Evolutionary conservation across 2,329 filamentous ascomycete species (phyloP), one percentile per base, ranked within the genome.

Genomic region (Leptographium galeiforme): DNA sequence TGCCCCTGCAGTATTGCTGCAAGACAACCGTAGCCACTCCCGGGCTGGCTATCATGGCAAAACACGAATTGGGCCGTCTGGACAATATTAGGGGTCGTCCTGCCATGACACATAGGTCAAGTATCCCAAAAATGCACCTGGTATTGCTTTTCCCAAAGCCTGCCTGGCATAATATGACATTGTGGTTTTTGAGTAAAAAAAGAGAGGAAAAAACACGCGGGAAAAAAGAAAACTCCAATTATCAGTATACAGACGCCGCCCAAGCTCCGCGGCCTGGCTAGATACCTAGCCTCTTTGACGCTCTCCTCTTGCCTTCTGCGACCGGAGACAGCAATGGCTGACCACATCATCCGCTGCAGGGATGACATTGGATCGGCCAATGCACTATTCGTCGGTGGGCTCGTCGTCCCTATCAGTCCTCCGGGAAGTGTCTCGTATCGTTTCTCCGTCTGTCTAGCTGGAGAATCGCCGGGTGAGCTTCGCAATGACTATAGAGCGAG

Each of bases 381-480:
- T 47, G 25, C 44, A 16, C 30, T 6, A 33, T 33, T 47, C 44
- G 2, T 47, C 25, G 41, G 8, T 6, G 41, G 13, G 18, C 12
- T 18, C 19, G 41, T 25, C 25, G 19, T 25, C 11, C 11, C 13
- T 13, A 19, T 14, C 47, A 12, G n/a, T 47, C 41, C 30, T 41
- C 18, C 32, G 14, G 38, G 18, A n/a, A 33, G 36, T 38, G 18
- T 14, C 14, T 33, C 40, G 16, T 14, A 10, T 30, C 19, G 12
- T 6, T 38, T 10, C 30, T 14, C 30, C 18, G 8, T 14, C 36
- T 36, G 18, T 66, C 16, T 60, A 61, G 60, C 59, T 61, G 16
- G 60, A 61, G 58, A 61, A 61, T 54, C 56, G 57, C 50, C 59
- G 59, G n/a, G 60, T 61, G 46, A 61, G 47, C 57, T 61, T 61